These are phyloP conservation scores for Schoenoplectus tabernaemontani DNA, from an alignment of 202 grass and related monocot species.

Conservation along the genomic window DNA sequence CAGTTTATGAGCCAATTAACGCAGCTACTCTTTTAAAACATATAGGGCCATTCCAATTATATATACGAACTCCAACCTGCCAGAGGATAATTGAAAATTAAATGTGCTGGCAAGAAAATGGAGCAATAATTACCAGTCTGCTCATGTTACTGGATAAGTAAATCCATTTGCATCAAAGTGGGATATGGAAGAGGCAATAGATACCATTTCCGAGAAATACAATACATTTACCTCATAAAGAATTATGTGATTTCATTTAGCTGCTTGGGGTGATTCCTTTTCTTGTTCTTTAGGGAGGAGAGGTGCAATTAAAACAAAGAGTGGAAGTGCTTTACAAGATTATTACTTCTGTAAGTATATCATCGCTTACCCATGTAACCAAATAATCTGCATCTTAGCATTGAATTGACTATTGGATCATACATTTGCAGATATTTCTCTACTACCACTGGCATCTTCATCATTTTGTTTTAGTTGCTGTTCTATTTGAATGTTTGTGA, in stretches of 20 bases:
- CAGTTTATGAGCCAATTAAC: neutral
- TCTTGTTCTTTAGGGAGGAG: neutral
- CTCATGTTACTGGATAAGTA: neutral
- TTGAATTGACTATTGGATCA: slow-evolving; percentile 22
- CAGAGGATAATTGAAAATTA: neutral
- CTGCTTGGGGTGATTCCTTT: neutral
- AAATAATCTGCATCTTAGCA: neutral
- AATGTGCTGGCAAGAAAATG: neutral
- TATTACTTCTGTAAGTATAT: neutral
- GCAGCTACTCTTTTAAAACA: neutral
- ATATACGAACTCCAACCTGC: neutral
- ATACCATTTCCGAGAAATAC: neutral
- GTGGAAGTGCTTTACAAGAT: neutral
- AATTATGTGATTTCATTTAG: neutral
- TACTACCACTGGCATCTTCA: slow-evolving; percentile 33
- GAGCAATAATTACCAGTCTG: neutral
- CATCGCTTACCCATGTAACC: neutral
- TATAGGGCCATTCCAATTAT: neutral
- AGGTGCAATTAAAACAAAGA: neutral
- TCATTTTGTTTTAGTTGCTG: too few relatives aligned
- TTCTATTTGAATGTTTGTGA: slow-evolving; percentile 31
- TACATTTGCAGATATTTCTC: slow-evolving; percentile 55
- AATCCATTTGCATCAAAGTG: neutral
- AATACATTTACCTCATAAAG: neutral
- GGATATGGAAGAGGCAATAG: neutral